These are phyloP conservation scores for Pinus tabuliformis DNA, from an alignment of 75 land plant genomes.

Conservation along the genomic window DNA sequence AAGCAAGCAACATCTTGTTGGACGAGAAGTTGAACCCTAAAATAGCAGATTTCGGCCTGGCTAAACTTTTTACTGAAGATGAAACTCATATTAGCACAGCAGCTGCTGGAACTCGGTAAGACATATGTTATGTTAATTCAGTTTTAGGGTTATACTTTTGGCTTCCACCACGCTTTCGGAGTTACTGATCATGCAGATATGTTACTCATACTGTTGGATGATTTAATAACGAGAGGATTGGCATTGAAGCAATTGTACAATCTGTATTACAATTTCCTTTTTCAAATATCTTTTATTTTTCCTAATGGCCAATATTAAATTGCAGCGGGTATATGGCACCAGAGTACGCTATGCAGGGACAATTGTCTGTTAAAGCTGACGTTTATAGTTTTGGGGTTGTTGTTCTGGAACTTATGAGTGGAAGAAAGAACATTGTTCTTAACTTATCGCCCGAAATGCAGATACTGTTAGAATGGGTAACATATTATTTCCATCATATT, in stretches of 20 bases:
- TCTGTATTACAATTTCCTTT: too few relatives aligned
- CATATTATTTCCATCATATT: too few relatives aligned
- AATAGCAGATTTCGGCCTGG: slow-evolving; percentile 28
- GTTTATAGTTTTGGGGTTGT: slow-evolving; percentile 12
- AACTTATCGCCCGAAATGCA: not conserved
- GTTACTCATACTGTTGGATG: too few relatives aligned
- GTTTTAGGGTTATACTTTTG: too few relatives aligned
- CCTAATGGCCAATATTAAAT: too few relatives aligned
- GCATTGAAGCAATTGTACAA: too few relatives aligned
- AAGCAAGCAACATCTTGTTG: slow-evolving; percentile 14
- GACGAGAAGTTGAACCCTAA: slow-evolving; percentile 14
- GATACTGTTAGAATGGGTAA: slow-evolving; percentile 11
- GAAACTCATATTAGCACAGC: slow-evolving; percentile 21
- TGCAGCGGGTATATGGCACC: slow-evolving; percentile 19
- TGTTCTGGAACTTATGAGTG: slow-evolving; percentile 13
- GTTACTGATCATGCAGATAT: too few relatives aligned
- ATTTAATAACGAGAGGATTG: too few relatives aligned
- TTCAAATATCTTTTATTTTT: too few relatives aligned
- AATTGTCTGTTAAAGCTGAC: slow-evolving; percentile 18
- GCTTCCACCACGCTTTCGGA: too few relatives aligned
- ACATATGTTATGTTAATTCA: too few relatives aligned
- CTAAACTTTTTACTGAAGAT: slow-evolving; percentile 20
- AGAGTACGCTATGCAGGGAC: slow-evolving; percentile 14
- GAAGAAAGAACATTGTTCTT: slow-evolving; percentile 2
- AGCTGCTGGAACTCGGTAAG: slow-evolving; percentile 21